Percentiles rank a stretch among this genome's conserved stretches.
These are phyloP conservation scores for Phaeomoniella chlamydospora DNA, from an alignment of 2,329 filamentous ascomycete genomes.

Conservation along the genomic window DNA sequence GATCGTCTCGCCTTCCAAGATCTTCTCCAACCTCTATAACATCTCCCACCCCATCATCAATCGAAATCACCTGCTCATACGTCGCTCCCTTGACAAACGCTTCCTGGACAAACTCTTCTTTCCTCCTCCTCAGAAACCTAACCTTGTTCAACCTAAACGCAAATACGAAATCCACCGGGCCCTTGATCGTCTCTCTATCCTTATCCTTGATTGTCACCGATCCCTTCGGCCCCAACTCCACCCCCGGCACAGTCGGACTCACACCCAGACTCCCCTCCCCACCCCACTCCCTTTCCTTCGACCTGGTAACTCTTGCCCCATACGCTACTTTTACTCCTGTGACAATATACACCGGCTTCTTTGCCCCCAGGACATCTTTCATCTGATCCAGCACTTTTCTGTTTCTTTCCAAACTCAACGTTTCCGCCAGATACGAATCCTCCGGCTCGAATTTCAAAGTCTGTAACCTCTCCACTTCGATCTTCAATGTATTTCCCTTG, in stretches of 20 bases:
- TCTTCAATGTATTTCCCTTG: neutral
- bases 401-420: conserved; percentile 1
- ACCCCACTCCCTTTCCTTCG: conserved; percentile 1
- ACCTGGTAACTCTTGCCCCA: neutral
- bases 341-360: conserved; percentile 1
- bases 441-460: conserved; percentile 2
- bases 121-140: conserved; percentile 1
- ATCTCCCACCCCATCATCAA: neutral
- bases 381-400: neutral
- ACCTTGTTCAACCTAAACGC: conserved; percentile 3
- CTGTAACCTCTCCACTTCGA: conserved; percentile 2
- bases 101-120: conserved; percentile 2
- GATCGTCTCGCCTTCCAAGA: too few species aligned
- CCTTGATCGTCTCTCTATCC: conserved; percentile 7
- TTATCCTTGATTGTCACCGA: conserved; percentile 1
- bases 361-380: too few species aligned
- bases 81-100: conserved; percentile 1
- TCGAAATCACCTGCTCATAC: neutral
- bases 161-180: conserved; percentile 11
- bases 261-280: conserved; percentile 1
- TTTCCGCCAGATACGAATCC: conserved; percentile 1
- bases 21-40: neutral
- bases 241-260: conserved; percentile 2
- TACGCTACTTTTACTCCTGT: conserved; percentile 4
- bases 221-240: conserved; percentile 2